Evolutionary conservation across 768 basidiomycete species (phyloP).

Genomic region (Leccinum disarticulatum): DNA sequence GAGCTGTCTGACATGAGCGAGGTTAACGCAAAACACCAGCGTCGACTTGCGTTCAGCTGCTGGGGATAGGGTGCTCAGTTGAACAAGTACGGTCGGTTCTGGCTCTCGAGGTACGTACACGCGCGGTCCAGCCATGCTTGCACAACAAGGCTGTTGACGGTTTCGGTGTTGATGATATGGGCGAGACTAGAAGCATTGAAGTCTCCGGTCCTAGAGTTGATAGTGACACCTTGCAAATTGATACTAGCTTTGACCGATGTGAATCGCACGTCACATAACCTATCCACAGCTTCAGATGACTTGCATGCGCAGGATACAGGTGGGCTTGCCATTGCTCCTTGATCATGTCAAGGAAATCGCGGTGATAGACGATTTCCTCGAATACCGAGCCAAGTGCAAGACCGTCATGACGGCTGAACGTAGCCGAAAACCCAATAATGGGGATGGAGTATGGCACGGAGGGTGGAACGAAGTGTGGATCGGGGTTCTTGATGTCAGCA

Average conservation of each 20-base stretch:
- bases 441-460: constrained; percentile 56
- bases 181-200: constrained; percentile 79
- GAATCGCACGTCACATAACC: constrained; percentile 87
- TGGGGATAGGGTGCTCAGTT: constrained; percentile 1
- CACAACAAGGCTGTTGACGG: constrained; percentile 76
- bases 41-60: constrained; percentile 75
- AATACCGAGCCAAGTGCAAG: constrained; percentile 87
- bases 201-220: constrained; percentile 73
- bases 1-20: constrained; percentile 75
- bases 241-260: constrained; percentile 79
- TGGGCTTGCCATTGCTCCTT: constrained; percentile 75
- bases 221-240: constrained; percentile 61
- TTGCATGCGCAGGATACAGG: neutral
- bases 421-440: constrained; percentile 93
- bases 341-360: constrained; percentile 90
- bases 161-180: constrained; percentile 75
- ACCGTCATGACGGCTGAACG: constrained; percentile 90
- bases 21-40: constrained; percentile 86
- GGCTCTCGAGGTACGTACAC: constrained; percentile 42
- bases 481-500: constrained; percentile 55
- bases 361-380: constrained; percentile 89
- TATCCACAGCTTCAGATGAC: constrained; percentile 17
- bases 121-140: constrained; percentile 86
- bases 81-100: constrained; percentile 4
- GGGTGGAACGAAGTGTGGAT: constrained; percentile 39